Evolutionary conservation across 1,284 basidiomycete genomes (phyloP), one percentile per base, ranked within the genome.

Genomic region (Stygiomarasmius scandens): DNA sequence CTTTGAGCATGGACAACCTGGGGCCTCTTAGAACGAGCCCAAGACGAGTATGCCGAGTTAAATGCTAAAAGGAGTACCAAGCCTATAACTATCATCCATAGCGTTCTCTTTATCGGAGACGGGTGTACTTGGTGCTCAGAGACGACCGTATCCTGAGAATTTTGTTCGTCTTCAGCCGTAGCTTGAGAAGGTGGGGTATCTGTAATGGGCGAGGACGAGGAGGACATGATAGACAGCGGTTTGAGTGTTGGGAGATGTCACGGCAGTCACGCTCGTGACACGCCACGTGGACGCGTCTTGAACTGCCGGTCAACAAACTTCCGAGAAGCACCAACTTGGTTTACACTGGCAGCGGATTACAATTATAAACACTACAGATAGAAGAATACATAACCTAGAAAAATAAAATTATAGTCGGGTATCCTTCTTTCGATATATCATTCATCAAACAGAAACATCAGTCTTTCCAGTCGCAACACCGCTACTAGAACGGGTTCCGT

Each of bases 1-100:
- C 82, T 76, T 9, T 74, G 72, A 6, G 82, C 79, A 62, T 85
- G 74, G 16, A 83, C 66, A 29, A 82, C 68, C 59, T 77, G 65
- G 1, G 77, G 70, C 52, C 72, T 63, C 53, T 65, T 69, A 3
- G 57, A 45, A 16, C 36, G 36, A 16, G 50, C 60, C 61, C 52
- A 66, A 11, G 58, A 49, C 14, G 51, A 63, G 23, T 64, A 60
- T 46, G 77, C 69, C 59, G 81, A 55, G 20, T 63, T 62, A 49
- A 78, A 70, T 8, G 71, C 77, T 27, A 80, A 49, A 74, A 77
- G 83, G 63, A 83, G 72, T 51, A 82, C 61, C 44, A 73, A 59
- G 8, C 74, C 58, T 23, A 80, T 60, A 61, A 81, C 72, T 2
- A 76, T 20, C 48, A 84, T 55, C 27, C 84, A 71, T n/a, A 74